These are phyloP conservation scores for Phoenix roebelenii DNA, from an alignment of 176 grass and related monocot genomes.

Conservation along the genomic window DNA sequence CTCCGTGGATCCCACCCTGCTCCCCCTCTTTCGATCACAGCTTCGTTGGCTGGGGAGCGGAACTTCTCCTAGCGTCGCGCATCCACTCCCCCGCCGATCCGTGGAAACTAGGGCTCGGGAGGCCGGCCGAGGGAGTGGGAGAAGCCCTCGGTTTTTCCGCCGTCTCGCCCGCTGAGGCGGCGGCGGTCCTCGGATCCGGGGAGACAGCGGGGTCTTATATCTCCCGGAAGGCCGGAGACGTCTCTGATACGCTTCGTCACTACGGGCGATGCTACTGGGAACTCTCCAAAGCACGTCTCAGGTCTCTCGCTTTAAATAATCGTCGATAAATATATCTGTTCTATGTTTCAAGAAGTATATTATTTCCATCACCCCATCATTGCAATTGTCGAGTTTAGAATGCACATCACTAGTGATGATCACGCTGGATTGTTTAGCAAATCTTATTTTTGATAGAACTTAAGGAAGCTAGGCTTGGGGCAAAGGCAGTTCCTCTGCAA, in stretches of 20 bases:
- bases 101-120: too few relatives aligned
- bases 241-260: constrained; percentile 32
- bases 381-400: background rate
- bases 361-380: background rate
- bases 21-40: too few relatives aligned
- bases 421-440: too few relatives aligned
- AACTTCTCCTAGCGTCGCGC: too few relatives aligned
- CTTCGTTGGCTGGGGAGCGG: too few relatives aligned
- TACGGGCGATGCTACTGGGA: constrained; percentile 84
- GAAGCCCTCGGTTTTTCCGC: constrained; percentile 3
- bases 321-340: constrained; percentile 2
- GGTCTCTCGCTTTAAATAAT: constrained; percentile 29
- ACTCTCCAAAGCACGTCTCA: constrained; percentile 90
- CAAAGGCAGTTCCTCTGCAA: too few relatives aligned
- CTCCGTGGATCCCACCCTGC: too few relatives aligned
- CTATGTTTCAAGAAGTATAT: background rate
- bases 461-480: too few relatives aligned
- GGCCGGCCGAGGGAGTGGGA: too few relatives aligned
- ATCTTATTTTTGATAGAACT: too few relatives aligned
- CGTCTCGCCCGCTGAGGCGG: constrained; percentile 23
- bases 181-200: constrained; percentile 26
- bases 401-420: too few relatives aligned
- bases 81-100: too few relatives aligned
- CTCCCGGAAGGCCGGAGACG: background rate
- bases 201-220: constrained; percentile 25